Base-by-base conservation (phyloP, 202 grass and related monocot genomes). In the Setaria viridis region DNA sequence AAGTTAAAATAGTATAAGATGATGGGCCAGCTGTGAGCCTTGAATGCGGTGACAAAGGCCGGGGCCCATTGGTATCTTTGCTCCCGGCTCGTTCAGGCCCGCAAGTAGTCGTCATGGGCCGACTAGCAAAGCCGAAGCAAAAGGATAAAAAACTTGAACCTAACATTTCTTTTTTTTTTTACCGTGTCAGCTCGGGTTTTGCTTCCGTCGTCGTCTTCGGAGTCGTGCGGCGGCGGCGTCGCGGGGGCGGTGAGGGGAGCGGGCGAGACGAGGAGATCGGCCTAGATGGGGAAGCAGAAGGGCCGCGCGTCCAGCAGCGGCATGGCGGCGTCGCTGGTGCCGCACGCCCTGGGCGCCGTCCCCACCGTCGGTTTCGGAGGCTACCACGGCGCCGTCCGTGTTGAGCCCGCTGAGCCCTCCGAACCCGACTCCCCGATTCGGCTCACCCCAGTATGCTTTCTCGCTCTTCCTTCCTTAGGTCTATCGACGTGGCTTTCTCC, bases 221-320 rank as follows among this genome's bases (percentile, higher is more conserved):
- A 11, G 16, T 73, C 70, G 70, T 2, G 50, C 71, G 45, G 45
- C 46, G 57, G 19, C 67, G 25, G 20, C 51, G 29, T 1, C 59
- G 43, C 17, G 5, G 86, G 35, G 51, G 50, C 42, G 62, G 32
- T 10, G 30, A 56, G 15, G 58, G 21, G 4, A 16, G 43, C 34
- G 13, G 29, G 1, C 45, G 50, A 30, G 13, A 29, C 54, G 72
- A 62, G 46, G 34, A 32, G 33, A 21, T 13, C 51, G n/a, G 8
- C 9, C 29, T 5, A 56, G 32, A 99, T 98, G 96, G 86, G 96
- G 49, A 92, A 94, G 80, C 85, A 90, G 75, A 99, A 94, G 88
- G 91, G 88, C 12, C 93, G 96, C 58, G 81, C 91, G 37, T 92
- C 93, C 41, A 98, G 91, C 83, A 95, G 96, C 89, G 83, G 83